phyloP scores from a whole-genome alignment of 208 protist species.

The Vickermania spadyakhi region DNA sequence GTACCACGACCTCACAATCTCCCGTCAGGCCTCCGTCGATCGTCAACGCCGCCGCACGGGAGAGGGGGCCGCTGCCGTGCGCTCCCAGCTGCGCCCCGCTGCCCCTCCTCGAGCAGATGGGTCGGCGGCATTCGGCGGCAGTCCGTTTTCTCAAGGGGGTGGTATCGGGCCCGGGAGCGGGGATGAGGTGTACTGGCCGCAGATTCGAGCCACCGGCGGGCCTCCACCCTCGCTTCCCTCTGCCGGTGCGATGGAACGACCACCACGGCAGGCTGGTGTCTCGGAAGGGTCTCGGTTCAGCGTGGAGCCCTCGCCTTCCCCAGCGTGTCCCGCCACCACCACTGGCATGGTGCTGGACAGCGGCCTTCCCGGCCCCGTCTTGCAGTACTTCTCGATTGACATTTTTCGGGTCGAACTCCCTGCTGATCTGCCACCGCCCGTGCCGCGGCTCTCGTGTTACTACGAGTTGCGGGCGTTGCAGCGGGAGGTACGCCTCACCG shows the following conservation, averaged over 20 bases:
- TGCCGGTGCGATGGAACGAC: not conserved
- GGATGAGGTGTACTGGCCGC: not conserved
- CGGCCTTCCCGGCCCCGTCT: not conserved
- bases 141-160: not conserved
- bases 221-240: not conserved
- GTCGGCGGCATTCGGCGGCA: not conserved
- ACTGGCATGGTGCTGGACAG: not conserved
- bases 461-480: conserved; percentile 35
- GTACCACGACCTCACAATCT: not conserved
- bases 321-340: not conserved
- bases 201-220: not conserved
- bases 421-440: conserved; percentile 16
- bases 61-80: not conserved
- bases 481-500: conserved; percentile 51
- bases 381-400: conserved; percentile 27
- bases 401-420: conserved; percentile 59
- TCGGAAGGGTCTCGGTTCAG: no score
- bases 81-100: not conserved
- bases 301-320: not conserved
- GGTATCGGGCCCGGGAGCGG: not conserved
- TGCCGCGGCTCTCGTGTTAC: conserved; percentile 76
- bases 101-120: not conserved
- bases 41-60: not conserved
- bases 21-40: not conserved
- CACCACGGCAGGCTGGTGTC: not conserved